A percentile compares a stretch with the other conserved stretches of the same genome.
phyloP scores from a whole-genome alignment of 2,329 filamentous ascomycete genomes.

The Aspergillus quadrilineatus region DNA sequence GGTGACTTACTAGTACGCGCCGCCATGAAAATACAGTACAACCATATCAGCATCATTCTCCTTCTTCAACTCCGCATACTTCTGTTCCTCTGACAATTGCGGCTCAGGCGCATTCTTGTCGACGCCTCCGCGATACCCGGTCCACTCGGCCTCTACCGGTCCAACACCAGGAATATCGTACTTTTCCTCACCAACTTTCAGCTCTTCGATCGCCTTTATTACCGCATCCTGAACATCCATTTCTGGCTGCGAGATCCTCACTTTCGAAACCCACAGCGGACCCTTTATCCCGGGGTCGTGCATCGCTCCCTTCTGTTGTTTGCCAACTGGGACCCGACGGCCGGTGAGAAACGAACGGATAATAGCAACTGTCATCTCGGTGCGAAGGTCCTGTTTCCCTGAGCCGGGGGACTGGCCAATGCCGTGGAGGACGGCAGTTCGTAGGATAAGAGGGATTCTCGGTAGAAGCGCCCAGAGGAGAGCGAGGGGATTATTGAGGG shows the following conservation, averaged over 20 bases:
- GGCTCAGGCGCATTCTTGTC: constrained; percentile 38
- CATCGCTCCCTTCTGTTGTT: constrained; percentile 62
- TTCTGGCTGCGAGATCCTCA: constrained; percentile 60
- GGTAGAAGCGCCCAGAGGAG: constrained; percentile 40
- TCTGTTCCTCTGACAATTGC: constrained; percentile 44
- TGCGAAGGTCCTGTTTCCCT: constrained; percentile 75
- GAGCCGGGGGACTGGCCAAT: constrained; percentile 68
- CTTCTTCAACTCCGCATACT: constrained; percentile 42
- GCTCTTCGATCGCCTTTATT: constrained; percentile 38
- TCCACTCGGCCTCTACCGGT: constrained; percentile 49
- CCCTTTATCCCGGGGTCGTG: constrained; percentile 71
- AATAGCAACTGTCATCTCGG: constrained; percentile 68
- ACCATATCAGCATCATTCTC: constrained; percentile 42
- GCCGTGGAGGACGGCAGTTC: constrained; percentile 42
- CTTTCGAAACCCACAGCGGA: constrained; percentile 75
- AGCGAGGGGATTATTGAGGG: constrained; percentile 22
- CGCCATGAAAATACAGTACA: constrained; percentile 49
- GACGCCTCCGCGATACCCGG: constrained; percentile 42
- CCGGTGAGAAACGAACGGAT: constrained; percentile 63
- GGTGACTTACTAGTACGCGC: constrained; percentile 44
- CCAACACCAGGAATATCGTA: constrained; percentile 37
- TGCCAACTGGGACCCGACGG: constrained; percentile 54
- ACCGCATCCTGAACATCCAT: constrained; percentile 45
- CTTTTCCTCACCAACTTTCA: constrained; percentile 40
- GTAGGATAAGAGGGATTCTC: constrained; percentile 44